These are phyloP conservation scores for Nissolia schottii DNA, from an alignment of 306 rosid genomes.

Conservation along the genomic window DNA sequence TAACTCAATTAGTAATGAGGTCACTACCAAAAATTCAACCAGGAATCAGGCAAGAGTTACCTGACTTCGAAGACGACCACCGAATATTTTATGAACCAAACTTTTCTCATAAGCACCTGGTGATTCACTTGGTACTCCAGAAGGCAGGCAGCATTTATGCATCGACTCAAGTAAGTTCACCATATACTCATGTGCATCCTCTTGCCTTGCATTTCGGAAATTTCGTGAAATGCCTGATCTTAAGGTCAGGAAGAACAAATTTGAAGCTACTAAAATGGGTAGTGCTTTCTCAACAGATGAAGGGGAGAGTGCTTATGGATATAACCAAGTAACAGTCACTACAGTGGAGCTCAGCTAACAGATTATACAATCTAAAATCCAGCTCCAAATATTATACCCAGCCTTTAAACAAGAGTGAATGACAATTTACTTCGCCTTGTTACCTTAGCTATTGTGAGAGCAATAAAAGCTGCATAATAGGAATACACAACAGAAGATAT, in stretches of 20 bases:
- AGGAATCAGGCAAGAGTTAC: slow-evolving; percentile 31
- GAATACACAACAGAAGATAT: background rate
- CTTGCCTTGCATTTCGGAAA: slow-evolving; percentile 84
- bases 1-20: background rate
- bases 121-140: slow-evolving; percentile 92
- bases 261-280: background rate
- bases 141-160: slow-evolving; percentile 96
- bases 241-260: slow-evolving; percentile 48
- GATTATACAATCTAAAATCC: background rate
- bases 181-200: slow-evolving; percentile 99
- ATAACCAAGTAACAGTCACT: background rate
- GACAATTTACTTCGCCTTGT: background rate
- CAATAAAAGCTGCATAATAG: background rate
- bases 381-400: background rate
- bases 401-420: background rate
- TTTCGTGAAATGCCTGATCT: slow-evolving; percentile 83
- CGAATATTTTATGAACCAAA: slow-evolving; percentile 93
- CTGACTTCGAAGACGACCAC: slow-evolving; percentile 95
- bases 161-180: slow-evolving; percentile 94
- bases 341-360: background rate
- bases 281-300: background rate
- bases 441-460: background rate
- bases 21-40: background rate
- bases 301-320: background rate
- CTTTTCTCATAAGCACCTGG: slow-evolving; percentile 94